These are phyloP conservation scores for Naematelia encephala DNA, from an alignment of 768 basidiomycete species.

Conservation along the genomic window DNA sequence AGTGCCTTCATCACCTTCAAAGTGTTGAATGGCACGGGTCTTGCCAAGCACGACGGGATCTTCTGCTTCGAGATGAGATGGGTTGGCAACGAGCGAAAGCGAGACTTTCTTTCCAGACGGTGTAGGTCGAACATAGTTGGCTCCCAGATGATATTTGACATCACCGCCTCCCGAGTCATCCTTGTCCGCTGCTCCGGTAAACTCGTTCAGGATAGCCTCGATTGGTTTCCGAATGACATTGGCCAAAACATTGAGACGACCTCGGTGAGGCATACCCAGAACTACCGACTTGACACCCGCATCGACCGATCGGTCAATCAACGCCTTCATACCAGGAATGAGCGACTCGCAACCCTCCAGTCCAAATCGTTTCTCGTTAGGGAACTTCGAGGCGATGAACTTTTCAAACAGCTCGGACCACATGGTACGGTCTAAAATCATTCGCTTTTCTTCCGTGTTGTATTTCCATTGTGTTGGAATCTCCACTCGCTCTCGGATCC, in stretches of 20 bases:
- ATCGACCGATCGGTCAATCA: conserved; percentile 97
- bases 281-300: conserved; percentile 92
- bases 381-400: conserved; percentile 97
- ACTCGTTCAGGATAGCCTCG: conserved; percentile 97
- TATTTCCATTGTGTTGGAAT: conserved; percentile 96
- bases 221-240: conserved; percentile 99
- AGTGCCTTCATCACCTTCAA: conserved; percentile 76
- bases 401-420: conserved; percentile 99
- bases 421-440: conserved; percentile 97
- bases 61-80: conserved; percentile 94
- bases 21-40: conserved; percentile 93
- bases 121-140: conserved; percentile 96
- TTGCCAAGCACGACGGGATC: conserved; percentile 99
- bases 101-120: conserved; percentile 97
- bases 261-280: conserved; percentile 99
- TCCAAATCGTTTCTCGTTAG: conserved; percentile 99
- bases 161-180: conserved; percentile 86
- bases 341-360: conserved; percentile 96
- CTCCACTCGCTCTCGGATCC: conserved; percentile 95
- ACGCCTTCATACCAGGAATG: conserved; percentile 98
- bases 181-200: conserved; percentile 66
- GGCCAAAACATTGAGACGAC: conserved; percentile 92
- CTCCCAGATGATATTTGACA: conserved; percentile 97
- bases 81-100: conserved; percentile 95
- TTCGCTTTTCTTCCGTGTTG: conserved; percentile 94